Base-by-base conservation (phyloP, 768 basidiomycete genomes). In the Suillus hirtellus region DNA sequence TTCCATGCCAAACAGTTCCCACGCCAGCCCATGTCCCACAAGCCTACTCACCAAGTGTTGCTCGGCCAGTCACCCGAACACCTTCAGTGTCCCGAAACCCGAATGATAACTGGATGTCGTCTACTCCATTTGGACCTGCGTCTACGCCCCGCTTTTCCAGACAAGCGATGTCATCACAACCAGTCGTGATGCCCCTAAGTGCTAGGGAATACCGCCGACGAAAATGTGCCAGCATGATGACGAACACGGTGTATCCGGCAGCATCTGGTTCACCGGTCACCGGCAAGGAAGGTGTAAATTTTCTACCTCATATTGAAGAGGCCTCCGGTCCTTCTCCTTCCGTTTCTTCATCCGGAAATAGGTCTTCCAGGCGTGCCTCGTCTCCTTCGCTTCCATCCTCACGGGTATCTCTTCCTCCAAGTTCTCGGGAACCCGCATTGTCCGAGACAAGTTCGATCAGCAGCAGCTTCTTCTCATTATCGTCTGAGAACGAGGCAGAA, bases 151-250 rank as follows among this genome's bases (percentile, higher is more conserved):
- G 66, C 56, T 76, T 75, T 55, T 75, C 73, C 1, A 68, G 75
- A 50, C 70, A 73, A 19, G 38, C 73, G 34, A 67, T 76, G 64
- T 70, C 72, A 15, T 69, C 68, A 4, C 66, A 75, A 8, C 60
- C 67, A 2, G 69, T 75, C 35, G 70, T 75, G 42, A 75, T 75
- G 73, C 73, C 73, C 0, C 65, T 75, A 47, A 76, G 69, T 6
- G 75, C 70, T 0, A 70, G 43, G 14, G 70, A 75, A n/a, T 75
- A 68, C 38, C 68, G 67, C 43, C 75, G 68, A 27, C 66, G 53
- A 60, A 73, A 68, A 7, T 44, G 67, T 14, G 65, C 31, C 2
- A 60, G 60, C 53, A 56, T 8, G 11, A 60, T 34, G 17, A 47
- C 67, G 31, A 44, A 38, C 60, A 0, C 53, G 27, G 19, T 21